These are phyloP conservation scores for Hortaea sp. DNA, from an alignment of 2,329 filamentous ascomycete genomes.

Conservation along the genomic window DNA sequence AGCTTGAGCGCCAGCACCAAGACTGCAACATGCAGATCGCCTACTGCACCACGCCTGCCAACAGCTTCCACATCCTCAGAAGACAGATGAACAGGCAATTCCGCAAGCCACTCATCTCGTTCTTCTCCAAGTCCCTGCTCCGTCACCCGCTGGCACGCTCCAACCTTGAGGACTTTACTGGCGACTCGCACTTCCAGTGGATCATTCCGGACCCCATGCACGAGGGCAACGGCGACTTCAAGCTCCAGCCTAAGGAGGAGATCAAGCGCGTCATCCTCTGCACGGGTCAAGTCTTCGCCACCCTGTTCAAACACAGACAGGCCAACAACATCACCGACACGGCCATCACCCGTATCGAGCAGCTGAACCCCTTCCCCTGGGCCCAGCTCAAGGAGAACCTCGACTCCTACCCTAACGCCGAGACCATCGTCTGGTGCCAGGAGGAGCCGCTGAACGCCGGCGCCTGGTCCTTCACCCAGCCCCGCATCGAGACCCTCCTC, in stretches of 20 bases:
- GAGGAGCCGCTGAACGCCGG: constrained; percentile 97
- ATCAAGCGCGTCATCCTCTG: constrained; percentile 93
- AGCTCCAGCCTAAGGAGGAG: constrained; percentile 68
- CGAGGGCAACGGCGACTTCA: constrained; percentile 46
- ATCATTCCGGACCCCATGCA: constrained; percentile 89
- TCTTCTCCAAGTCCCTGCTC: constrained; percentile 96
- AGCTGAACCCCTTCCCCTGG: constrained; percentile 99
- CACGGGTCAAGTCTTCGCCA: constrained; percentile 86
- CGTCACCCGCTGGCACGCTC: constrained; percentile 90
- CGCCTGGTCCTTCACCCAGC: constrained; percentile 95
- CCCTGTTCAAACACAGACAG: constrained; percentile 82
- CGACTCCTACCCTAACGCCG: constrained; percentile 91
- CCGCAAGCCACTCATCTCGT: constrained; percentile 93
- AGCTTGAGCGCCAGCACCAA: constrained; percentile 93
- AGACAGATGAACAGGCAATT: constrained; percentile 99
- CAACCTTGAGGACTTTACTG: constrained; percentile 79
- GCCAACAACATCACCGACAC: constrained; percentile 80
- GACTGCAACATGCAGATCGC: constrained; percentile 99
- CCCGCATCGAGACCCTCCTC: constrained; percentile 88
- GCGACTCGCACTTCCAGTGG: constrained; percentile 90
- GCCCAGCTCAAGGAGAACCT: constrained; percentile 92
- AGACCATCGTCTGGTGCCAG: constrained; percentile 95
- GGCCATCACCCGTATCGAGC: constrained; percentile 90
- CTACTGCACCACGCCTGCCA: constrained; percentile 92
- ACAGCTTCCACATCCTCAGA: constrained; percentile 91